Base-by-base conservation (phyloP, 345 rosid species). In the Syzygium aromaticum region DNA sequence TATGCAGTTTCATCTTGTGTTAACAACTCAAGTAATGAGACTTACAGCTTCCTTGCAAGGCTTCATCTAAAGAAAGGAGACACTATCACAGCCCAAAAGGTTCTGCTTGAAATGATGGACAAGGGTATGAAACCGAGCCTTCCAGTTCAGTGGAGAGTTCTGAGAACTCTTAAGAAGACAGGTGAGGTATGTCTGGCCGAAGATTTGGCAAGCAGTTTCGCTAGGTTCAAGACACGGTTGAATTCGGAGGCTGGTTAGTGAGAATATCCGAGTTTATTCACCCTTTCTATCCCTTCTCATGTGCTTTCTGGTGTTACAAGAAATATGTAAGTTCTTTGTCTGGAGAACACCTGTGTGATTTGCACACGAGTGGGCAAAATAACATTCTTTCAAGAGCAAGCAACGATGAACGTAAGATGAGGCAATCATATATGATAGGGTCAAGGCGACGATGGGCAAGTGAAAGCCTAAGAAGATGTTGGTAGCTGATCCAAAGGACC, bases 41-140 rank as follows among this genome's bases (percentile, higher is more conserved):
- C 87, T 67, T 93, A 91, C 89, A 89, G 90, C 89, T 86, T 90
- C 86, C 94, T 94, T 84, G 95, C 94, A 8, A 89, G 86, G 77
- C 94, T 93, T 63, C 89, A 92, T 88, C 88, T 84, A 61, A 91
- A 88, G 85, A 86, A 83, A 25, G 92, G 92, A 49, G 85, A 93
- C 86, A 38, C 53, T 21, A 88, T 89, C 17, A 38, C 77, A 49
- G 92, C 95, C 25, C 88, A 88, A 52, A 87, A 84, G 87, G 84
- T 94, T 88, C 93, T 93, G 51, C 91, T 85, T 33, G 92, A 91
- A 88, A 92, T 94, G 96, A 93, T 93, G 9, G 84, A 87, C 25
- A 93, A 89, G 87, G 96, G 95, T 83, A 89, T 94, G 30, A 89
- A 89, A 87, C 96, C 96, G n/a, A 51, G 89, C 43, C 77, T 83